Base-by-base conservation (phyloP, 192 early-diverging fungal genomes). In the Podila epicladia region DNA sequence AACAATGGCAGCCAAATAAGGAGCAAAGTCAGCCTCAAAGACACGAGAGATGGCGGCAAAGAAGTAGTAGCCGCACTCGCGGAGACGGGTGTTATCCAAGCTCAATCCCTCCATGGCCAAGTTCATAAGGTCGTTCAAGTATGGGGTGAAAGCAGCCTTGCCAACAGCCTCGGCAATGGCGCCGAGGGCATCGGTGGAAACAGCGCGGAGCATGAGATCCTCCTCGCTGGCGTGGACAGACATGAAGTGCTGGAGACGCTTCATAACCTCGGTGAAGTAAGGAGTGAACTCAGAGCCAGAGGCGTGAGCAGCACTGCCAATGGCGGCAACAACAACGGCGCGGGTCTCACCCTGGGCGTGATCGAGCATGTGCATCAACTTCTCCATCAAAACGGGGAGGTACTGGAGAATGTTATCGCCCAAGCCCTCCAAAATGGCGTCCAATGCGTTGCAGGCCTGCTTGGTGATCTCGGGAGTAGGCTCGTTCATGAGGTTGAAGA, bases 91-190 rank as follows among this genome's bases (percentile, higher is more conserved):
- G 60, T 92, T 90, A 41, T 94, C 90, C 57, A 94, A 72, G 33
- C 92, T 86, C 76, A 95, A 86, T 35, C 95, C 93, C 62, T 96
- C 91, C 58, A 95, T 77, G 13, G 93, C 95, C 64, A 94, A 79
- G 38, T 78, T 85, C 94, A 96, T 94, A 49, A 91, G 83, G 60
- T 91, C 87, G 41, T 93, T 87, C 72, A 95, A 82, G 68, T 94
- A 88, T 33, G 95, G 94, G 28, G 84, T 74, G 86, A 96, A 97
- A 22, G 89, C 83, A 11, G 95, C 94, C 38, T 89, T 89, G 58
- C 96, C 96, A 26, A 95, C 93, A n/a, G 95, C 94, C 70, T 94
- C 93, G 32, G 96, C 95, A 67, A 97, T 87, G 28, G 95, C 91
- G 58, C 93, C 94, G 63, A 93, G 87, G 22, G 94, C 89, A 77